Percentiles rank a stretch among this genome's conserved stretches.
Conservation (phyloP, 148 eudicot species). For the Euryodendron excelsum region DNA sequence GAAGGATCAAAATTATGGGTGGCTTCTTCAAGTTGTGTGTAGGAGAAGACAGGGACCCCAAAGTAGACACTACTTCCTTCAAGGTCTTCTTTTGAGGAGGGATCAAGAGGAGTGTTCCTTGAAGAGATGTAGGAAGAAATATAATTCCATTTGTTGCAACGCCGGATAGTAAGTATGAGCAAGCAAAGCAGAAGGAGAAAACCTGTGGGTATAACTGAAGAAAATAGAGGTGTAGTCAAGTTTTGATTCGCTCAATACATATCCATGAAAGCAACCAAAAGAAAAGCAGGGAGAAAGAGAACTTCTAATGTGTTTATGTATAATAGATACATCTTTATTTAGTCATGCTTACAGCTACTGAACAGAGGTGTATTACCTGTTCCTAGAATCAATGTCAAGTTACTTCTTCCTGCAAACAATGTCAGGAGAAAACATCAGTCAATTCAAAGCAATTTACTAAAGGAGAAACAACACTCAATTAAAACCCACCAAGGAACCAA, state of each 20-base stretch:
- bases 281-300: neutral
- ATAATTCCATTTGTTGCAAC: neutral
- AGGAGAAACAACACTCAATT: too few species aligned
- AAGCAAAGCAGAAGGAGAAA: neutral
- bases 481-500: too few species aligned
- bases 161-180: neutral
- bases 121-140: neutral
- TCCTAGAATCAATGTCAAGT: neutral
- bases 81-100: neutral
- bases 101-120: neutral
- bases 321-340: too few species aligned
- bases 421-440: neutral
- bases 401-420: neutral
- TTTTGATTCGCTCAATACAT: neutral
- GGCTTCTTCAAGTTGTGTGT: neutral
- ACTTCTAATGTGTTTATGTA: neutral
- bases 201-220: neutral
- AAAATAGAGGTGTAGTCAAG: neutral
- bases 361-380: neutral
- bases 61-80: neutral
- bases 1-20: constrained; percentile 13
- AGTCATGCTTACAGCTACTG: too few species aligned
- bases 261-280: neutral
- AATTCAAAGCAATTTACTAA: too few species aligned
- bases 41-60: neutral